Evolutionary conservation across 192 early-diverging fungal species (phyloP).

Genomic region (Coemansia sp.): DNA sequence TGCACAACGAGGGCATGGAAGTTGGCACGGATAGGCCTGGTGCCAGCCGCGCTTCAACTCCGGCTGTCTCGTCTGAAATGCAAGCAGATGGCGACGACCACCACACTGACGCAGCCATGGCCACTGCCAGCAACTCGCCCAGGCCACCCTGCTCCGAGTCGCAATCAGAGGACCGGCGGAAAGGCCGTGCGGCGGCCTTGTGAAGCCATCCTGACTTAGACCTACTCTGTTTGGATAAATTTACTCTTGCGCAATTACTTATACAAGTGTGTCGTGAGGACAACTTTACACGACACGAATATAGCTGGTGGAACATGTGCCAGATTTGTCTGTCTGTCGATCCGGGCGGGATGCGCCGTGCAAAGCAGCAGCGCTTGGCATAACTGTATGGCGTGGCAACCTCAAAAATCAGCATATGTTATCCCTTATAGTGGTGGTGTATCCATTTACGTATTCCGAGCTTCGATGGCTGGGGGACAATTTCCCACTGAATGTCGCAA

Average conservation of each 20-base stretch:
- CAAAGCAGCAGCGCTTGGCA: neutral
- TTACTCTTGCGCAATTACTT: neutral
- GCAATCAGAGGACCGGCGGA: slow-evolving; percentile 26
- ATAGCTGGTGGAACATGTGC: neutral
- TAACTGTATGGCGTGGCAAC: neutral
- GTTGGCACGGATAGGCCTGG: slow-evolving; percentile 67
- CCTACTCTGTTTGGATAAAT: neutral
- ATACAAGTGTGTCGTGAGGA: neutral
- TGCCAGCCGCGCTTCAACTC: slow-evolving; percentile 38
- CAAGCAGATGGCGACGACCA: neutral
- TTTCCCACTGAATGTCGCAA: neutral
- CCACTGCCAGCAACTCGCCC: slow-evolving; percentile 27
- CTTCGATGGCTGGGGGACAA: too few species aligned
- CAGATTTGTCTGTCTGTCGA: neutral
- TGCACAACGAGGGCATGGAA: slow-evolving; percentile 57
- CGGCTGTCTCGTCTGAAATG: slow-evolving; percentile 12
- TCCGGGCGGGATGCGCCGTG: neutral
- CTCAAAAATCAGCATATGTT: neutral
- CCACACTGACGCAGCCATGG: slow-evolving; percentile 8
- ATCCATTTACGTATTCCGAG: neutral
- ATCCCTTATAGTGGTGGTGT: neutral
- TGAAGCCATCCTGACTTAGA: neutral
- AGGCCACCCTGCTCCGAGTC: neutral
- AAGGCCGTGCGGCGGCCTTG: slow-evolving; percentile 13
- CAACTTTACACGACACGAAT: neutral